Conservation (phyloP, 2,329 filamentous ascomycete species). For the Reticulascus tulasneorum region DNA sequence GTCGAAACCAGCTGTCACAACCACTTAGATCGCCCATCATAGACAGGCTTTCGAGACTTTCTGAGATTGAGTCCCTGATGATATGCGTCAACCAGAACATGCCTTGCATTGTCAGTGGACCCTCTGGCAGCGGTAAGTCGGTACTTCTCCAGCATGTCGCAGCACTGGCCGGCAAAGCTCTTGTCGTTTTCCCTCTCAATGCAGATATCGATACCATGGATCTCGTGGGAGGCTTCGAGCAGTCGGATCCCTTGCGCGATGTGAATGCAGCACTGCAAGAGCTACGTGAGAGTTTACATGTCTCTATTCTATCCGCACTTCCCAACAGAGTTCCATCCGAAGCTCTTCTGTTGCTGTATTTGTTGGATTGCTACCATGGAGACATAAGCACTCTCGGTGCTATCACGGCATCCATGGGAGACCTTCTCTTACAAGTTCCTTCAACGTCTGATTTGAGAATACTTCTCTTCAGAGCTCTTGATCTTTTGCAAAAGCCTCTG, state of each 20-base stretch:
- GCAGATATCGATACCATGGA: slow-evolving; percentile 97
- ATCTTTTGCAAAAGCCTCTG: slow-evolving; percentile 48
- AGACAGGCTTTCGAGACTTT: slow-evolving; percentile 53
- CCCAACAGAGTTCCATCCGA: slow-evolving; percentile 42
- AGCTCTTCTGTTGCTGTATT: slow-evolving; percentile 47
- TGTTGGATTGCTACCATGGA: slow-evolving; percentile 39
- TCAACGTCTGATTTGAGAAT: slow-evolving; percentile 40
- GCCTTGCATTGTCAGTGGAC: slow-evolving; percentile 83
- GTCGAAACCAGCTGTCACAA: slow-evolving; percentile 54
- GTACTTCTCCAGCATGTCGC: slow-evolving; percentile 75
- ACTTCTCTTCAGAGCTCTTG: slow-evolving; percentile 44
- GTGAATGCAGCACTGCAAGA: slow-evolving; percentile 53
- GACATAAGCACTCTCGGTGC: slow-evolving; percentile 31
- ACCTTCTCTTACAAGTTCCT: slow-evolving; percentile 37
- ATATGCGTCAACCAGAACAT: slow-evolving; percentile 82
- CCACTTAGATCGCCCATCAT: slow-evolving; percentile 48
- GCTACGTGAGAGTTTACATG: slow-evolving; percentile 49
- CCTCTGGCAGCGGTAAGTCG: slow-evolving; percentile 84
- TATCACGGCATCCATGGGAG: slow-evolving; percentile 34
- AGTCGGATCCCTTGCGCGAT: slow-evolving; percentile 76
- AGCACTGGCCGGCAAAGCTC: slow-evolving; percentile 67
- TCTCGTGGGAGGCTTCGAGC: slow-evolving; percentile 93
- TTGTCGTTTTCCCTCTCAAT: slow-evolving; percentile 85
- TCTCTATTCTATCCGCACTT: slow-evolving; percentile 43
- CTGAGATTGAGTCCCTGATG: slow-evolving; percentile 80